phyloP scores from a whole-genome alignment of 1,139 yeast species.

The Diutina catenulata region DNA sequence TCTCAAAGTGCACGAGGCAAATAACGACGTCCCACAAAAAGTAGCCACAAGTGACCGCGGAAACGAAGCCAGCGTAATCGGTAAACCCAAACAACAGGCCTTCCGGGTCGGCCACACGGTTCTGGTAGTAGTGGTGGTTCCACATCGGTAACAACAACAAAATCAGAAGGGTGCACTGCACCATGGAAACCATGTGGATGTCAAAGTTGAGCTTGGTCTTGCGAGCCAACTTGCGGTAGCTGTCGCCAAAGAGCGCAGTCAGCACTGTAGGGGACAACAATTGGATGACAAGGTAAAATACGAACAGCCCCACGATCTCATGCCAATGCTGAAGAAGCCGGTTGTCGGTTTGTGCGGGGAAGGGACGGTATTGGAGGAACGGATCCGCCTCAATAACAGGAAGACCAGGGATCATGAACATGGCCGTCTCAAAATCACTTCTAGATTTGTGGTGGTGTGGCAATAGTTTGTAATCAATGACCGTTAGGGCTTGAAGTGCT shows the following conservation, averaged over 20 bases:
- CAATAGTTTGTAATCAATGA: too few relatives aligned
- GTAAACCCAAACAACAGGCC: slow-evolving; percentile 49
- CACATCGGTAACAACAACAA: slow-evolving; percentile 47
- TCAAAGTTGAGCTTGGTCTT: slow-evolving; percentile 62
- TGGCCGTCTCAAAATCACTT: too few relatives aligned
- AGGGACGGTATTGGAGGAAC: slow-evolving; percentile 34
- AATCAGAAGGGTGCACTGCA: slow-evolving; percentile 59
- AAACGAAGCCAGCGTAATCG: slow-evolving; percentile 64
- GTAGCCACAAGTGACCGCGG: slow-evolving; percentile 69
- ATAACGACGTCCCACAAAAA: slow-evolving; percentile 84
- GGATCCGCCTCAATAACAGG: slow-evolving; percentile 21
- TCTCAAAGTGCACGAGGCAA: slow-evolving; percentile 44
- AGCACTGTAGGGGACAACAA: slow-evolving; percentile 26
- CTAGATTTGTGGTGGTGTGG: too few relatives aligned
- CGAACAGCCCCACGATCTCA: slow-evolving; percentile 29
- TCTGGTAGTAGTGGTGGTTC: slow-evolving; percentile 32
- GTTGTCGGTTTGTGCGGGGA: slow-evolving; percentile 23
- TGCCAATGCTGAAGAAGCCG: slow-evolving; percentile 41
- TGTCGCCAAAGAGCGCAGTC: slow-evolving; percentile 17
- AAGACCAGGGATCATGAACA: slow-evolving; percentile 1
- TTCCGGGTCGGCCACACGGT: slow-evolving; percentile 31
- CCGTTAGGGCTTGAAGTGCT: too few relatives aligned
- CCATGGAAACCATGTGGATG: slow-evolving; percentile 80
- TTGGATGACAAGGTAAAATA: slow-evolving; percentile 29
- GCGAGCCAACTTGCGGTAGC: slow-evolving; percentile 34